Evolutionary conservation across 1,284 basidiomycete species (phyloP), one percentile per base, ranked within the genome.

Genomic region (Caloboletus firmus): DNA sequence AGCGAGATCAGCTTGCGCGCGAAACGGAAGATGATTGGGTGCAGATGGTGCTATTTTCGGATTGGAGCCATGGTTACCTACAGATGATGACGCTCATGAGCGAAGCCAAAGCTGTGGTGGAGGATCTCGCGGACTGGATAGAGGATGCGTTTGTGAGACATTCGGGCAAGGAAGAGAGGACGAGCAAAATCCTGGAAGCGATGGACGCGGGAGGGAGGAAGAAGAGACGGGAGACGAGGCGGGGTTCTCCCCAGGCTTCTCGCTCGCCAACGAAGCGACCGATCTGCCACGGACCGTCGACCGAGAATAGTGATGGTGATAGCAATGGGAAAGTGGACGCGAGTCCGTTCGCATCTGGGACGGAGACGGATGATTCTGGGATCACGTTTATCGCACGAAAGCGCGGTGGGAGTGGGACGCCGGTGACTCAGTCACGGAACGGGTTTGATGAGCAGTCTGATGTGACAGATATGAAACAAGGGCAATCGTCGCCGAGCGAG

Each of bases 1-100:
- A 89, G 68, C 74, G 82, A 47, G 81, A 84, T 47, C 76, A 72
- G 58, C 74, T 85, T 49, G 73, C 85, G 13, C 74, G 77, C 28
- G 89, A 97, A 73, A 84, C 76, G 28, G 93, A 95, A 59, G 89
- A 93, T 53, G 95, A 98, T 68, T 98, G 95, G 93, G 93, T 98
- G 18, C 89, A 92, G 71, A 89, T 96, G 81, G 86, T 91, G 59
- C 81, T 95, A 53, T 91, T 93, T 71, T 88, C 89, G 42, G 91
- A 92, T 51, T 94, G 92, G 91, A 91, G 90, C 65, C 93, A 95
- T 71, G 94, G 93, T 30, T 97, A 95, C 74, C 81, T 95, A 63
- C 95, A 98, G 75, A 99, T 99, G 96, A 81, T 87, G 31, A 75
- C 82, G 18, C 73, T 98, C 62, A 90, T 98, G 87, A 79, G 75